phyloP scores from a whole-genome alignment of 1,284 basidiomycete genomes.

The Malassezia psittaci region DNA sequence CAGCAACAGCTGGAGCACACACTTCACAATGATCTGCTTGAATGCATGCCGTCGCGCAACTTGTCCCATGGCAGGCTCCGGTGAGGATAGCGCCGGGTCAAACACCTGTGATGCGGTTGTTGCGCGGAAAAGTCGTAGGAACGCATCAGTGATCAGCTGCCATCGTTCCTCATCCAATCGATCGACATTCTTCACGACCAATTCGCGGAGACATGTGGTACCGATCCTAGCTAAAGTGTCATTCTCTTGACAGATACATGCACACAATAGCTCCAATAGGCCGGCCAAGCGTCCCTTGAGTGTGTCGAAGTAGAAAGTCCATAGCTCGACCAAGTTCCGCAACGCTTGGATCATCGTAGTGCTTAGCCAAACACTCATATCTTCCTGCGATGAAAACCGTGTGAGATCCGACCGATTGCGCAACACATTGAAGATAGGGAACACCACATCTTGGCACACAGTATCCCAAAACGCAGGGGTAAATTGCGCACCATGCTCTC shows the following conservation, averaged over 20 bases:
- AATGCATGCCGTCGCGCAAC: slow-evolving; percentile 75
- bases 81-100: slow-evolving; percentile 60
- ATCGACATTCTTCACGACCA: slow-evolving; percentile 83
- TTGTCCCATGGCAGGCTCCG: slow-evolving; percentile 50
- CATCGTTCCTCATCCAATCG: slow-evolving; percentile 77
- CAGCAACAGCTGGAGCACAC: slow-evolving; percentile 86
- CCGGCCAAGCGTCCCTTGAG: slow-evolving; percentile 82
- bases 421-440: slow-evolving; percentile 95
- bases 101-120: slow-evolving; percentile 97
- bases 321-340: slow-evolving; percentile 86
- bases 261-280: slow-evolving; percentile 79
- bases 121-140: slow-evolving; percentile 88
- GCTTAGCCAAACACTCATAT: slow-evolving; percentile 98
- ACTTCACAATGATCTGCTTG: slow-evolving; percentile 99
- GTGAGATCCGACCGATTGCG: slow-evolving; percentile 71
- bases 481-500: slow-evolving; percentile 76
- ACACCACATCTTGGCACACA: slow-evolving; percentile 89
- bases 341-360: slow-evolving; percentile 99
- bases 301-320: slow-evolving; percentile 89
- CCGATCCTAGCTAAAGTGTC: slow-evolving; percentile 96
- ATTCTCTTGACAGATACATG: slow-evolving; percentile 84
- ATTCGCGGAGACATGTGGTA: slow-evolving; percentile 90
- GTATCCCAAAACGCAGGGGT: slow-evolving; percentile 93
- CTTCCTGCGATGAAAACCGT: slow-evolving; percentile 88
- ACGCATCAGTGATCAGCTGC: slow-evolving; percentile 85